A percentile compares a stretch with the other conserved stretches of the same genome.
Evolutionary conservation across 768 basidiomycete genomes (phyloP).

Genomic region (Rhodotorula sphaerocarpa): DNA sequence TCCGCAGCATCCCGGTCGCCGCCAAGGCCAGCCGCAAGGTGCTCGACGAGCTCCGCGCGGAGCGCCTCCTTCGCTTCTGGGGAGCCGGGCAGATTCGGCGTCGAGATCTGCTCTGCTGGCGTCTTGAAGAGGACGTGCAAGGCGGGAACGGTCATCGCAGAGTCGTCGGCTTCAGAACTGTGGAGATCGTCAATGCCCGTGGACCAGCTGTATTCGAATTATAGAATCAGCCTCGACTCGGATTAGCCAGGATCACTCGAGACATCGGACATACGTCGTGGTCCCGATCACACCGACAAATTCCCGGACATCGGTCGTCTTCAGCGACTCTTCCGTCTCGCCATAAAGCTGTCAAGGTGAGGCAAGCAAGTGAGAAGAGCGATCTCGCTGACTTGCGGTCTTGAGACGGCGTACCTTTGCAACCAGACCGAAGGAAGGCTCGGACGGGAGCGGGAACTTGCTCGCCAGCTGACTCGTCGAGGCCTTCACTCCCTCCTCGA

Average conservation of each 20-base stretch:
- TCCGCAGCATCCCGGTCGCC: constrained; percentile 39
- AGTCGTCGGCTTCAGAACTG: not conserved
- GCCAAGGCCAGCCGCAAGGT: constrained; percentile 31
- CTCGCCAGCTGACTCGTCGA: not conserved
- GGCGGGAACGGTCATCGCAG: constrained; percentile 13
- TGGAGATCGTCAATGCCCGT: constrained; percentile 22
- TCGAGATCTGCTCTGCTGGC: not conserved
- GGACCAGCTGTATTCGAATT: not conserved
- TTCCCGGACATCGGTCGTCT: constrained; percentile 33
- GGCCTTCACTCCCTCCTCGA: no score
- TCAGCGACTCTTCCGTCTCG: constrained; percentile 27
- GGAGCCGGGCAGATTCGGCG: not conserved
- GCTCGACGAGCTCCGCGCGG: constrained; percentile 26
- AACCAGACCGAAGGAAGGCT: constrained; percentile 29
- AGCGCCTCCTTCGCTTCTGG: not conserved
- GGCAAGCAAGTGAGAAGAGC: not conserved
- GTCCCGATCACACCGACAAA: constrained; percentile 37
- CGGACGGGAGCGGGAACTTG: constrained; percentile 30
- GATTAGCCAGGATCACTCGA: no score
- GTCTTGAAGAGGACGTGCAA: constrained; percentile 28
- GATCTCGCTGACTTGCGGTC: not conserved
- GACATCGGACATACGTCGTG: constrained; percentile 20
- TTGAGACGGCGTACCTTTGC: constrained; percentile 26
- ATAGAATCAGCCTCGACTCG: not conserved
- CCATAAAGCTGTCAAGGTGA: constrained; percentile 30